These are phyloP conservation scores for Ophiostoma triangulosporum DNA, from an alignment of 2,329 filamentous ascomycete species.

Conservation along the genomic window DNA sequence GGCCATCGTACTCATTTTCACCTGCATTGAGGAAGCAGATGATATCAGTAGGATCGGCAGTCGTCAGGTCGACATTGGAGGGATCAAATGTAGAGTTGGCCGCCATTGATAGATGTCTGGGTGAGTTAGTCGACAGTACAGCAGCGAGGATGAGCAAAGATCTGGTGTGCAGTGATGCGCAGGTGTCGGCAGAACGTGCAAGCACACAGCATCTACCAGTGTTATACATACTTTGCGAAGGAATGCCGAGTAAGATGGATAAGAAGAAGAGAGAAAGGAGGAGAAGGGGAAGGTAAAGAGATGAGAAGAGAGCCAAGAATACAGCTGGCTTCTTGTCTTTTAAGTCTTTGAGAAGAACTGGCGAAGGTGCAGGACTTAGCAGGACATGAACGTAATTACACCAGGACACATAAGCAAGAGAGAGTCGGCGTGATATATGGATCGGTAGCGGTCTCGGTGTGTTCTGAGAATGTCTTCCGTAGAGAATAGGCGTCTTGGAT, in stretches of 20 bases:
- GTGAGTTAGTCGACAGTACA: not conserved
- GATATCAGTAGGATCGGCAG: conserved; percentile 27
- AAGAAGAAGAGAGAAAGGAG: not conserved
- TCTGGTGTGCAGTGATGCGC: not conserved
- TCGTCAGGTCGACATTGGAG: conserved; percentile 28
- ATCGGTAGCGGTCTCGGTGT: not conserved
- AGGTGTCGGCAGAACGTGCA: too few relatives aligned
- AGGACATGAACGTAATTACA: not conserved
- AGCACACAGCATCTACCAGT: not conserved
- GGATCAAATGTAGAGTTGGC: conserved; percentile 22
- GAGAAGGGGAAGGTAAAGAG: not conserved
- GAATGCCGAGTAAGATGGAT: not conserved
- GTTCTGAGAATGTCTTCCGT: not conserved
- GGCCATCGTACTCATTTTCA: conserved; percentile 41
- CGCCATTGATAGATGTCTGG: conserved; percentile 6
- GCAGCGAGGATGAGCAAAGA: not conserved
- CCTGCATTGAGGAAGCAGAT: conserved; percentile 35
- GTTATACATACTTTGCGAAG: not conserved
- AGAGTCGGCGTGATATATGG: not conserved
- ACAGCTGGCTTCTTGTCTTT: not conserved
- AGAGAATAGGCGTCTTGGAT: not conserved
- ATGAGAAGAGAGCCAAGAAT: not conserved
- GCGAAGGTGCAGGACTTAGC: not conserved
- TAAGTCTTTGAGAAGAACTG: not conserved
- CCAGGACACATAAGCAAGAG: not conserved